phyloP scores from a whole-genome alignment of 352 stramenopile genomes.

The Hyaloperonospora arabidopsidis region DNA sequence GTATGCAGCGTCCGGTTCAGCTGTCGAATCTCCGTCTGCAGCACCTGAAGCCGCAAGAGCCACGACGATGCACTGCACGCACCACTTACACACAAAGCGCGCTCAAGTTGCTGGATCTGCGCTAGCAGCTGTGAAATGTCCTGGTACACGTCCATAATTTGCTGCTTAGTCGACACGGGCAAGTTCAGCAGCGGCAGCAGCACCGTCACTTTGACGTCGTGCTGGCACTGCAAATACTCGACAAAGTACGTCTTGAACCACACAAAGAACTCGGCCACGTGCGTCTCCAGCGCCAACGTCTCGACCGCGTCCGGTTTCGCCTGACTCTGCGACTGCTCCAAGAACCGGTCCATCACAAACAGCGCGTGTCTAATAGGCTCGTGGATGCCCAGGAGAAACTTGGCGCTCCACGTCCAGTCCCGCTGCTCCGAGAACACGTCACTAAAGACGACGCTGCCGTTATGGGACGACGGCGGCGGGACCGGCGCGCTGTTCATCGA shows the following conservation, averaged over 20 bases:
- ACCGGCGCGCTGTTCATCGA: slow-evolving; percentile 34
- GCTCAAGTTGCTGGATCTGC: slow-evolving; percentile 53
- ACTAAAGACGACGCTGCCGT: slow-evolving; percentile 63
- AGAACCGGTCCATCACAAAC: slow-evolving; percentile 75
- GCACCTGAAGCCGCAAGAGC: slow-evolving; percentile 50
- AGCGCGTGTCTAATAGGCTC: slow-evolving; percentile 74
- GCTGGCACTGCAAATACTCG: slow-evolving; percentile 59
- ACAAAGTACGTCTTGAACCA: slow-evolving; percentile 78
- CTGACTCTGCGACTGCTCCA: slow-evolving; percentile 48
- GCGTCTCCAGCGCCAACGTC: slow-evolving; percentile 33
- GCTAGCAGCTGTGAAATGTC: slow-evolving; percentile 51
- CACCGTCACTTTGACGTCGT: slow-evolving; percentile 56
- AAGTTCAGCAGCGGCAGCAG: slow-evolving; percentile 51
- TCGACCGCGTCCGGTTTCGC: slow-evolving; percentile 26
- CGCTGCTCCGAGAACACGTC: slow-evolving; percentile 45
- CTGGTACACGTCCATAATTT: slow-evolving; percentile 59
- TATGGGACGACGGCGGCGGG: slow-evolving; percentile 41
- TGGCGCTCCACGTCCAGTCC: slow-evolving; percentile 59
- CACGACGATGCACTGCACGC: slow-evolving; percentile 44
- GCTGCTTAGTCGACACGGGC: slow-evolving; percentile 42
- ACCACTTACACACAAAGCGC: slow-evolving; percentile 34
- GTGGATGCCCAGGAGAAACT: slow-evolving; percentile 65
- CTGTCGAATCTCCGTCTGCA: slow-evolving; percentile 57
- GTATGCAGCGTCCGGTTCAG: slow-evolving; percentile 61
- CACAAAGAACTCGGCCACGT: slow-evolving; percentile 54